Percentiles rank a stretch among this genome's conserved stretches.
Conservation (phyloP, 108 stramenopile genomes). For the Skeletonema marinoi region DNA sequence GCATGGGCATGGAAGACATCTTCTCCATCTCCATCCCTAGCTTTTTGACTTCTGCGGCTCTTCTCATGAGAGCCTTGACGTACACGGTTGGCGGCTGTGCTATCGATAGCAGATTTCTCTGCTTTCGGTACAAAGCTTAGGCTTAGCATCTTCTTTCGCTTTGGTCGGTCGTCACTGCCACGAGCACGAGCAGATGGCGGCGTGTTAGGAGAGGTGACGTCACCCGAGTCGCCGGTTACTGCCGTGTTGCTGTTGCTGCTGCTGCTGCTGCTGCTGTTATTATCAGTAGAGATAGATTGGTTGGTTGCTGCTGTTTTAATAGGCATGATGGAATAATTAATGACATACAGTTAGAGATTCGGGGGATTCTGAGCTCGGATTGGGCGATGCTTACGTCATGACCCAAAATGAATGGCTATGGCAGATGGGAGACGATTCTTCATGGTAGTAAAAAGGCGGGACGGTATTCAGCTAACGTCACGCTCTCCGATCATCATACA, state of each 20-base stretch:
- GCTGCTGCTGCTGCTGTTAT: too few species aligned
- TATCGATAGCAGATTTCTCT: slow-evolving; percentile 24
- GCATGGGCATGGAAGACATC: background rate
- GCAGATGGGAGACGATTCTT: too few species aligned
- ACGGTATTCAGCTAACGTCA: too few species aligned
- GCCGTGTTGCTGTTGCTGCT: background rate
- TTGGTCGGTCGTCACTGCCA: background rate
- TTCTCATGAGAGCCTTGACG: slow-evolving; percentile 25
- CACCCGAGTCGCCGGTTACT: background rate
- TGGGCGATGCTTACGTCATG: background rate
- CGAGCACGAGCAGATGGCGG: background rate
- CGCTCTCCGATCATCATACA: too few species aligned
- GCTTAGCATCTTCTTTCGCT: slow-evolving; percentile 22
- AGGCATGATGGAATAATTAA: background rate
- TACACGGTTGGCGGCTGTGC: slow-evolving; percentile 6
- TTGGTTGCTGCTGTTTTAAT: background rate
- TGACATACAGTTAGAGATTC: too few species aligned
- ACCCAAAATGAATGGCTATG: background rate
- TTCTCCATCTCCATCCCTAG: background rate
- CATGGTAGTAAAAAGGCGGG: too few species aligned
- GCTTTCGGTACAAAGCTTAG: slow-evolving; percentile 32
- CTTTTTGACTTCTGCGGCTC: background rate
- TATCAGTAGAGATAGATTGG: background rate
- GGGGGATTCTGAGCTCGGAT: background rate
- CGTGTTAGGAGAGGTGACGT: background rate